Evolutionary conservation across 2,329 filamentous ascomycete species (phyloP).

Genomic region (Neocatenulostroma microsporum): DNA sequence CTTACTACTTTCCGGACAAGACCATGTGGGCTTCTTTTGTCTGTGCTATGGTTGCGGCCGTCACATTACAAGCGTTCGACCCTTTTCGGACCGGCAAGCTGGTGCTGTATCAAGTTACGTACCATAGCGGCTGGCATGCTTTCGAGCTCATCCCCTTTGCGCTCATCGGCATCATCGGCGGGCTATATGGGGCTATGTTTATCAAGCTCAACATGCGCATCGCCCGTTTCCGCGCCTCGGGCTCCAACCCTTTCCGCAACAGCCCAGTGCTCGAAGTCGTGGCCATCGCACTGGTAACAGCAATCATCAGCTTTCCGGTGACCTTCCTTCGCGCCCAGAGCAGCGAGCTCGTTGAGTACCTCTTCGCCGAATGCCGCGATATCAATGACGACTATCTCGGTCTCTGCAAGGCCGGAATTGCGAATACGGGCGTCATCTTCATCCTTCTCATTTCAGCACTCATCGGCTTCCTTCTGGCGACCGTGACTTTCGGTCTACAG

Average conservation of each 20-base stretch:
- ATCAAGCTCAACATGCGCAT: too few species aligned
- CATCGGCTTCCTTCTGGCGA: slow-evolving; percentile 81
- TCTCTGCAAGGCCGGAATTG: slow-evolving; percentile 66
- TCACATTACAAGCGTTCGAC: slow-evolving; percentile 90
- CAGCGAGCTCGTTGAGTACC: slow-evolving; percentile 79
- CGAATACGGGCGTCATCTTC: slow-evolving; percentile 69
- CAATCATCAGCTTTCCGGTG: slow-evolving; percentile 87
- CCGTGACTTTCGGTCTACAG: slow-evolving; percentile 92
- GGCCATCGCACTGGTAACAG: slow-evolving; percentile 77
- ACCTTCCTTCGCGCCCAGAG: slow-evolving; percentile 80
- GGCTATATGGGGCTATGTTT: slow-evolving; percentile 78
- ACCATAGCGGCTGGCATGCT: slow-evolving; percentile 82
- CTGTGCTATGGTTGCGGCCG: slow-evolving; percentile 82
- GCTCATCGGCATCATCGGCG: slow-evolving; percentile 76
- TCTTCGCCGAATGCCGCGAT: slow-evolving; percentile 78
- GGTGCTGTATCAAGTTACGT: slow-evolving; percentile 90
- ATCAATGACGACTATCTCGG: slow-evolving; percentile 61
- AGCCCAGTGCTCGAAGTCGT: slow-evolving; percentile 84
- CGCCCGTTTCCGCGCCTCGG: slow-evolving; percentile 85
- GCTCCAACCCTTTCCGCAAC: slow-evolving; percentile 75
- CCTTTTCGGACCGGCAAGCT: slow-evolving; percentile 96
- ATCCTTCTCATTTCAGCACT: slow-evolving; percentile 72
- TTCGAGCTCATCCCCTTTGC: slow-evolving; percentile 85
- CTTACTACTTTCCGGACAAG: slow-evolving; percentile 96
- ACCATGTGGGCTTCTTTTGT: slow-evolving; percentile 97